Evolutionary conservation across 2,329 filamentous ascomycete genomes (phyloP).

Genomic region (Trichophyton schoenleinii): DNA sequence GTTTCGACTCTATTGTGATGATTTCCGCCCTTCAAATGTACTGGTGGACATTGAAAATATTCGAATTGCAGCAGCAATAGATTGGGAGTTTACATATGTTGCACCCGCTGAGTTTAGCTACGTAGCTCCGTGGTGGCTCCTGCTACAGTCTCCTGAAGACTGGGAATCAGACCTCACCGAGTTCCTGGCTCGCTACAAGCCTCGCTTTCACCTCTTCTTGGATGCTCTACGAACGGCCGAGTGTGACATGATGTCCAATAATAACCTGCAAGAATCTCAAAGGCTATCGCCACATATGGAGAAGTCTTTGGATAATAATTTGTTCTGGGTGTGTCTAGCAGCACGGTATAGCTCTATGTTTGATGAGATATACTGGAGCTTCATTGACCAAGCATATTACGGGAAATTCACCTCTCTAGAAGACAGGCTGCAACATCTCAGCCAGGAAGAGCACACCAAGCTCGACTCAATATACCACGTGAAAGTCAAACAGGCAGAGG

Average conservation of each 20-base stretch:
- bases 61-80: constrained; percentile 16
- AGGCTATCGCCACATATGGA: constrained; percentile 18
- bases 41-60: constrained; percentile 15
- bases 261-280: constrained; percentile 10
- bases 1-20: constrained; percentile 19
- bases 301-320: constrained; percentile 16
- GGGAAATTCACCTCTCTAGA: constrained; percentile 15
- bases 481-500: constrained; percentile 11
- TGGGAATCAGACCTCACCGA: constrained; percentile 16
- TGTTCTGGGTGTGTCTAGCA: constrained; percentile 20
- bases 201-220: constrained; percentile 18
- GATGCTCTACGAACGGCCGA: constrained; percentile 16
- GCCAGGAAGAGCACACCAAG: constrained; percentile 8
- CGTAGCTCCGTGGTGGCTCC: constrained; percentile 17
- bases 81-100: constrained; percentile 21
- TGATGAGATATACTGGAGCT: constrained; percentile 20
- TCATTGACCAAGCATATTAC: constrained; percentile 15
- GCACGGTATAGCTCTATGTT: constrained; percentile 19
- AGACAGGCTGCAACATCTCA: constrained; percentile 14
- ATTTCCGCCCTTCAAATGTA: constrained; percentile 19
- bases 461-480: constrained; percentile 4
- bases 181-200: constrained; percentile 18
- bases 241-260: constrained; percentile 10
- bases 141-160: constrained; percentile 14
- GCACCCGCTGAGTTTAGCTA: constrained; percentile 16